A percentile compares a stretch with the other conserved stretches of the same genome.
These are phyloP conservation scores for Eremochloa ophiuroides DNA, from an alignment of 176 grass and related monocot genomes.

Conservation along the genomic window DNA sequence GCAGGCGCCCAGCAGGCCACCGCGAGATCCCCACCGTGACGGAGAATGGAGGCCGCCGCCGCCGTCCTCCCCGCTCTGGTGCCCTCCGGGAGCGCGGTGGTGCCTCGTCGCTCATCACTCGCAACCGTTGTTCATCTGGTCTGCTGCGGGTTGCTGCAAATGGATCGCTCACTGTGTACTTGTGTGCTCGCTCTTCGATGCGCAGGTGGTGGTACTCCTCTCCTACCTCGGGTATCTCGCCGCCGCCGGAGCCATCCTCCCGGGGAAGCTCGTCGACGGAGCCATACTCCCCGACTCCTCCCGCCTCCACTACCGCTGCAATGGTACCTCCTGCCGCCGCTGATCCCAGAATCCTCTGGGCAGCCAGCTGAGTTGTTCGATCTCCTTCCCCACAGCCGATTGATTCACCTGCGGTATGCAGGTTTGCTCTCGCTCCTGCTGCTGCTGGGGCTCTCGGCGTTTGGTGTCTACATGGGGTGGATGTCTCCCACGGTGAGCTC, in stretches of 20 bases:
- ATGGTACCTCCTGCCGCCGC: conserved; percentile 36
- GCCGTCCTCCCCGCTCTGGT: conserved; percentile 31
- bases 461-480: conserved; percentile 53
- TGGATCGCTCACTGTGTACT: not conserved
- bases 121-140: not conserved
- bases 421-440: conserved; percentile 65
- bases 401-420: conserved; percentile 5
- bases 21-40: not conserved
- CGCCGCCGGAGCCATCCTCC: conserved; percentile 60
- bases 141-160: not conserved
- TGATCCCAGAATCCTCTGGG: not conserved
- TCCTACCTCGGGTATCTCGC: conserved; percentile 76
- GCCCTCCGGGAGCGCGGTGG: conserved; percentile 55
- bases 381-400: not conserved
- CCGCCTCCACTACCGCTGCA: conserved; percentile 90
- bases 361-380: not conserved
- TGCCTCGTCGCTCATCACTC: not conserved
- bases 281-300: conserved; percentile 74
- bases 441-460: conserved; percentile 38
- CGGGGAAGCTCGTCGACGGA: conserved; percentile 73
- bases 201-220: conserved; percentile 57
- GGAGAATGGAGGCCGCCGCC: conserved; percentile 28
- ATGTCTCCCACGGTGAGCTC: conserved; percentile 62
- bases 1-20: not conserved
- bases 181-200: not conserved